Evolutionary conservation across 73 alveolate species (phyloP), one percentile per base, ranked within the genome.

Genomic region (Paramecium bursaria): DNA sequence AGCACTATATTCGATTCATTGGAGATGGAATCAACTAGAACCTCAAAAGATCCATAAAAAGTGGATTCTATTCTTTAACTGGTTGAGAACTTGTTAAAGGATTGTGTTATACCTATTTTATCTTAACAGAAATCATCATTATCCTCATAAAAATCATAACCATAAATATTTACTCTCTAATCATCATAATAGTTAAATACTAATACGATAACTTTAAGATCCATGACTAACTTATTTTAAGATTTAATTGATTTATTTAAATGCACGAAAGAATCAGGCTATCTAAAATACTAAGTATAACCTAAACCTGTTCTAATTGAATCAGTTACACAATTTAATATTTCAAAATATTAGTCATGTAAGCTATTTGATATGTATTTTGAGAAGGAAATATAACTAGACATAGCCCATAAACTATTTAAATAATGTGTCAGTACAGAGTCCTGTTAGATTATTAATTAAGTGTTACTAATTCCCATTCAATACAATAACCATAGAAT

Each of bases 1-100:
- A 47, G 22, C 0, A 67, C 82, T 15, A 15, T 67, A 10, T 67
- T 67, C 33, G 82, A 67, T 67, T 67, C 82, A 2, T 4, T 67
- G 1, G 82, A 67, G 19, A 25, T 25, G 50, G 82, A 67, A 15
- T 67, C 82, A 0, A 35, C 22, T 7, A 35, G 49, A 39, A 39
- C 14, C 11, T 5, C 5, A 39, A 39, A 39, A 39, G 14, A 31
- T 2, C 15, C 33, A 44, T 14, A 67, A 3, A 47, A 67, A 67
- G 60, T 57, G 10, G 82, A 67, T 25, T 35, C 0, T 19, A 35
- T 67, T 25, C 14, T 17, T 15, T 67, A 31, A 67, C 44, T 67
- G 23, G 82, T 67, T 14, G 57, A 67, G 44, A 13, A 42, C 3
- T 17, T 67, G 27, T 35, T 67, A 2, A 67, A 42, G 44, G 82